phyloP scores from a whole-genome alignment of 108 stramenopile species.

The Nannochloropsis granulata region DNA sequence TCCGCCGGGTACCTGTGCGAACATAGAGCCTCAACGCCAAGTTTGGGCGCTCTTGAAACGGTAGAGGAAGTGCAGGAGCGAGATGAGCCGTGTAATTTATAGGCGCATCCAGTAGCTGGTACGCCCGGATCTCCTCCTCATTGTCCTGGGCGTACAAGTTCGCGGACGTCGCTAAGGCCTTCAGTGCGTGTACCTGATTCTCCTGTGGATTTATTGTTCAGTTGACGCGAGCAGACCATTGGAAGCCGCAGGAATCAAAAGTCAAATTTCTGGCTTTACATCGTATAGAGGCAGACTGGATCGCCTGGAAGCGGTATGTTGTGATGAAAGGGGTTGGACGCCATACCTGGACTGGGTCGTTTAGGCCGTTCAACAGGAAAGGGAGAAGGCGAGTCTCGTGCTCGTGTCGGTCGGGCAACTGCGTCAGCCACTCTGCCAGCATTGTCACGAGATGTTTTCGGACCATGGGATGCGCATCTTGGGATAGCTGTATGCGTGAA shows the following conservation, averaged over 20 bases:
- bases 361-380: conserved; percentile 49
- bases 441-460: conserved; percentile 38
- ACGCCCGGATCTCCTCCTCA: conserved; percentile 50
- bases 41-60: conserved; percentile 47
- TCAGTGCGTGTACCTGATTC: conserved; percentile 9
- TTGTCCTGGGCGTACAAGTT: conserved; percentile 51
- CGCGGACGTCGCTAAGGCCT: conserved; percentile 44
- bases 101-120: conserved; percentile 54
- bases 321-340: neutral
- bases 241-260: neutral
- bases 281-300: neutral
- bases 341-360: conserved; percentile 31
- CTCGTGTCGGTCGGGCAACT: conserved; percentile 52
- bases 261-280: neutral
- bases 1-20: conserved; percentile 46
- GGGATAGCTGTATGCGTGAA: neutral
- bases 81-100: conserved; percentile 49
- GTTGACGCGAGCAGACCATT: neutral
- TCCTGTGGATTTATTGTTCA: neutral
- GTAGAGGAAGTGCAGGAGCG: conserved; percentile 37
- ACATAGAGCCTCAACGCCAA: conserved; percentile 55
- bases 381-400: conserved; percentile 58
- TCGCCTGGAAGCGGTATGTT: neutral
- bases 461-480: conserved; percentile 38
- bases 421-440: conserved; percentile 45